Base-by-base conservation (phyloP, 768 basidiomycete genomes). In the Clitopilus hobsonii region DNA sequence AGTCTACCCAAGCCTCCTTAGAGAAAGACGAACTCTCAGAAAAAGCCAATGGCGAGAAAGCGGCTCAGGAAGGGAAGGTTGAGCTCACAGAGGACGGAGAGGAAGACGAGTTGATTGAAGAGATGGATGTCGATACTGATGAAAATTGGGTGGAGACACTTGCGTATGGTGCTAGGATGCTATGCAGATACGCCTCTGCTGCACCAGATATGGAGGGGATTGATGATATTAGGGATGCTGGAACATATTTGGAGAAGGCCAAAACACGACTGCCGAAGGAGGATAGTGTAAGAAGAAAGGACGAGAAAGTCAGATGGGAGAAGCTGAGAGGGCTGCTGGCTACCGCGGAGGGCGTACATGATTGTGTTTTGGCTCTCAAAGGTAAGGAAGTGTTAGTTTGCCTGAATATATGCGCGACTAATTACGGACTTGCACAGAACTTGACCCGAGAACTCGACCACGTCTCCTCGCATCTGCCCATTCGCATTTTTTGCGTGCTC, bases 71-170 rank as follows among this genome's bases (percentile, higher is more conserved):
- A 5, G 49, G 41, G 2, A 51, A 53, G 18, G 66, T 62, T 5
- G 67, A n/a, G n/a, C n/a, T n/a, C n/a, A n/a, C 65, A 63, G 20
- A 62, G 60, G 73, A 77, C 22, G 79, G 87, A 45, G 41, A 8
- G 5, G 41, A 18, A 18, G 41, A 45, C 22, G 41, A 6, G 41
- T 20, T 45, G 18, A 45, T 45, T 45, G 41, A 45, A 18, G 41
- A 45, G n/a, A 45, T 45, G 41, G 41, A 45, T 23, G 41, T 20
- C 22, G 41, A 45, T 45, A 45, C 41, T 8, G 41, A 45, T 23
- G 41, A 68, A 11, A 69, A 80, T 30, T 96, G 92, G 83, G 84
- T 95, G 5, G 79, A 86, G 59, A 88, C 88, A 4, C 75, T 94
- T 4, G 76, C 90, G 1, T 82, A 86, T 49, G 95, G 94, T 2